These are phyloP conservation scores for Cytospora schulzeri DNA, from an alignment of 2,329 filamentous ascomycete species.

Conservation along the genomic window DNA sequence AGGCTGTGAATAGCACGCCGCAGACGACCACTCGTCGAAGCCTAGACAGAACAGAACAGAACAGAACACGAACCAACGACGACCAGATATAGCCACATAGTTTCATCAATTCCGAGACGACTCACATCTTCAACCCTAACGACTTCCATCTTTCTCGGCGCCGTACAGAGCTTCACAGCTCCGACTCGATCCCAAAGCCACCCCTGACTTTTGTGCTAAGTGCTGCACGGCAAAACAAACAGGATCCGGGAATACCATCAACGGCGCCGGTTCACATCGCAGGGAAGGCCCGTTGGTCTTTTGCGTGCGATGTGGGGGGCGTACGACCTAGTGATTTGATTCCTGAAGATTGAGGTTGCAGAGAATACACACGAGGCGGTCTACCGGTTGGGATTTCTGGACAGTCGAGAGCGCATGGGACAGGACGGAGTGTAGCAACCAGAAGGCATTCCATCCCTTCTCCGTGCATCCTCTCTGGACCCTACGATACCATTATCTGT, in stretches of 20 bases:
- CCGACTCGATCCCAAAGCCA: conserved; percentile 6
- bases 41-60: too few species aligned
- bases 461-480: conserved; percentile 1
- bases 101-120: neutral
- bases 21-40: conserved; percentile 16
- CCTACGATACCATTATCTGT: neutral
- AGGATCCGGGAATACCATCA: neutral
- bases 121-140: neutral
- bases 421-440: conserved; percentile 4
- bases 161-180: conserved; percentile 20
- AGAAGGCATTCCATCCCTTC: conserved; percentile 1
- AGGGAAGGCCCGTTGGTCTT: conserved; percentile 37
- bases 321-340: conserved; percentile 43
- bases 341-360: conserved; percentile 27
- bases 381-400: conserved; percentile 19
- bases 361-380: conserved; percentile 11
- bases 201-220: conserved; percentile 12
- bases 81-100: neutral
- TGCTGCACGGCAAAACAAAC: conserved; percentile 9
- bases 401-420: conserved; percentile 5
- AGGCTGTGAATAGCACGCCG: conserved; percentile 24
- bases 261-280: conserved; percentile 30
- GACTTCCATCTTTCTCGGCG: conserved; percentile 13
- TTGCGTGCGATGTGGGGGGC: conserved; percentile 50
- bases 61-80: neutral